These are phyloP conservation scores for Jasminum sambac DNA, from an alignment of 257 asterid genomes.

Conservation along the genomic window DNA sequence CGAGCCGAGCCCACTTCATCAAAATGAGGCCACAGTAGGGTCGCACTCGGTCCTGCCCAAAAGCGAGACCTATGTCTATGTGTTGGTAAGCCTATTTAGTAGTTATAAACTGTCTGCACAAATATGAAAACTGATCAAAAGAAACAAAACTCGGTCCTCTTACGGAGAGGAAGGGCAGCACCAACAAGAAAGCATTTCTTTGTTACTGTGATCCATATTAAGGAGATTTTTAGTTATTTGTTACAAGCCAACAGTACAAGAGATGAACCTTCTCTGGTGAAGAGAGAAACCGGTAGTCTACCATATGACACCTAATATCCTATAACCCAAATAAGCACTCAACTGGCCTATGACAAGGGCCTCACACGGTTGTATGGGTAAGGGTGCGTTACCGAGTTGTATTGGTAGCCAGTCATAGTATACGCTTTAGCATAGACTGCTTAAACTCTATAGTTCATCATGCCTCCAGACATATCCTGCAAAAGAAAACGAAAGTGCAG, in stretches of 20 bases:
- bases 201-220: neutral
- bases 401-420: constrained; percentile 6
- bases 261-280: neutral
- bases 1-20: no score
- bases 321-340: constrained; percentile 10
- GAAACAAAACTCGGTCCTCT: no score
- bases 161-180: no score
- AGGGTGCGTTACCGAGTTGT: neutral
- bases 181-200: neutral
- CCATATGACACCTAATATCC: constrained; percentile 15
- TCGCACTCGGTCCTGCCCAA: no score
- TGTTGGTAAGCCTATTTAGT: no score
- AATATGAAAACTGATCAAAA: no score
- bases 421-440: constrained; percentile 8
- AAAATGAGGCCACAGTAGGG: no score
- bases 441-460: constrained; percentile 57
- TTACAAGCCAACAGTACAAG: neutral
- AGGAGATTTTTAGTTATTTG: neutral
- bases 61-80: no score
- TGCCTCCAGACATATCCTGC: constrained; percentile 51
- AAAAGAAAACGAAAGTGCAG: constrained; percentile 22
- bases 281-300: neutral
- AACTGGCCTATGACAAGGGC: constrained; percentile 10
- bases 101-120: no score
- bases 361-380: constrained; percentile 9